Evolutionary conservation across 73 alveolate genomes (phyloP).

Genomic region (Tetrahymena borealis): DNA sequence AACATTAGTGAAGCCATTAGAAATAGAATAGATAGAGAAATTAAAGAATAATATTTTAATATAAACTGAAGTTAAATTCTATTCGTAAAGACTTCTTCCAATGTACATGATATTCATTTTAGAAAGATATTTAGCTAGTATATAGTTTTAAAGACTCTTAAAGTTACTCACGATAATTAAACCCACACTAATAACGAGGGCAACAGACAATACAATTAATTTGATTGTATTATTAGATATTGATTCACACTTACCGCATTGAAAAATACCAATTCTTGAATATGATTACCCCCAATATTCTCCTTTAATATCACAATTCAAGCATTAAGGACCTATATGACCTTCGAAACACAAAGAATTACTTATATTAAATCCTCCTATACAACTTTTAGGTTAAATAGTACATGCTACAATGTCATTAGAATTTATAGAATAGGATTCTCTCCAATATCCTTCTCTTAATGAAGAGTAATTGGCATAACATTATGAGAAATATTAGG

Average conservation of each 20-base stretch:
- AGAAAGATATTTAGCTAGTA: not conserved
- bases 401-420: not conserved
- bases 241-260: not conserved
- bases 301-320: not conserved
- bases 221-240: not conserved
- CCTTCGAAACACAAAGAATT: not conserved
- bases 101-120: not conserved
- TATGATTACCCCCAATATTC: not conserved
- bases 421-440: not conserved
- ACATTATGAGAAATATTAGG: not conserved
- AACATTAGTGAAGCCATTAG: not conserved
- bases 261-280: not conserved
- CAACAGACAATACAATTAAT: not conserved
- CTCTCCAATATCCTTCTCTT: not conserved
- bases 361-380: not conserved
- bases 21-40: not conserved
- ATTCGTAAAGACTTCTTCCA: not conserved
- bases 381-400: not conserved
- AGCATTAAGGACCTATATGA: not conserved
- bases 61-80: not conserved
- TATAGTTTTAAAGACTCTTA: not conserved
- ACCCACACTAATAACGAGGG: not conserved
- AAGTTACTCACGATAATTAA: not conserved
- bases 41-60: not conserved
- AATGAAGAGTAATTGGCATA: not conserved